Conservation (phyloP, 164 flowering plant species). For the Cinnamomum micranthum region DNA sequence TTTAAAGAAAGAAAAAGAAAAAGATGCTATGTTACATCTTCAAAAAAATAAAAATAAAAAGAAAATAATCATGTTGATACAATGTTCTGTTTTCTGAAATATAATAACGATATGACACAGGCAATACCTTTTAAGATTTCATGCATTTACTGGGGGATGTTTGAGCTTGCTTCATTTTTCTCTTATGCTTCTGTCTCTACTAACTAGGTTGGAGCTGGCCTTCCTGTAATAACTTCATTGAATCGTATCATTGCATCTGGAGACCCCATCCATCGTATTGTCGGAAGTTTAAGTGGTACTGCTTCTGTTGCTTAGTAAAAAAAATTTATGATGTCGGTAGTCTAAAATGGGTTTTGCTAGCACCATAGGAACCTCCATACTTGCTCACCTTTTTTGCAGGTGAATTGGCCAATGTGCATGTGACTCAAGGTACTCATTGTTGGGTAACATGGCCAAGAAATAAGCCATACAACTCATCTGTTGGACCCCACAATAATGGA, state of each 20-base stretch:
- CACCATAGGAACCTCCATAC: neutral
- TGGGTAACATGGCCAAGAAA: neutral
- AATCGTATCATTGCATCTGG: slow-evolving; percentile 78
- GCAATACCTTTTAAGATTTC: no score
- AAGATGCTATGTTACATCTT: no score
- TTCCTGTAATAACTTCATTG: slow-evolving; percentile 78
- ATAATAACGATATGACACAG: no score
- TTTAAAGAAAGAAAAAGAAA: no score
- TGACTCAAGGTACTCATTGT: neutral
- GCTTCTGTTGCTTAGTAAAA: neutral
- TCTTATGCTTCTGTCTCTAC: neutral
- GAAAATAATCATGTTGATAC: no score
- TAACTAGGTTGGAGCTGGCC: slow-evolving; percentile 94
- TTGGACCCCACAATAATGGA: neutral
- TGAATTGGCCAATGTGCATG: neutral
- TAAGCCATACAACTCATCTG: neutral
- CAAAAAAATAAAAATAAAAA: no score
- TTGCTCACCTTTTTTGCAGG: neutral
- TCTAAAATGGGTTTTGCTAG: neutral
- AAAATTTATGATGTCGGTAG: neutral
- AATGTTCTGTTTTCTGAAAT: no score
- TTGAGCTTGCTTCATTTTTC: neutral
- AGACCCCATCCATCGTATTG: slow-evolving; percentile 55
- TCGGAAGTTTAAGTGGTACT: slow-evolving; percentile 92
- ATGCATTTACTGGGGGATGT: no score